Evolutionary conservation across 176 grass and related monocot species (phyloP).

Genomic region (Microstegium vimineum): DNA sequence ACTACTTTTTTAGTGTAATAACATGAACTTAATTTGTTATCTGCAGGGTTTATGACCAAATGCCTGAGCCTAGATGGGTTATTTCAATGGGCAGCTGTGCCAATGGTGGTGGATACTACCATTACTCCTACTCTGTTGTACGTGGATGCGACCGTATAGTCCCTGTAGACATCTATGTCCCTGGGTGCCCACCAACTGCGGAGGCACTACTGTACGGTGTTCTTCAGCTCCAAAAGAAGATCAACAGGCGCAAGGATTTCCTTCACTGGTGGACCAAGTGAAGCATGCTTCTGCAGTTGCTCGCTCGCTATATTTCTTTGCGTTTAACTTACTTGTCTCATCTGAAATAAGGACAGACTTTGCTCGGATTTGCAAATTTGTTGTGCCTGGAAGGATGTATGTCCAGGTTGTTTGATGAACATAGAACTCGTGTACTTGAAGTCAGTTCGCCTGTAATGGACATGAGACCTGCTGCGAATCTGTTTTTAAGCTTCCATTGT

Average conservation of each 20-base stretch:
- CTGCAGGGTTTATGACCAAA: constrained; percentile 87
- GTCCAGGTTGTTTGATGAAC: background rate
- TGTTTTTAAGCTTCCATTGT: constrained; percentile 22
- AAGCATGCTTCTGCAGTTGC: constrained; percentile 3
- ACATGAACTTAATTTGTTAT: background rate
- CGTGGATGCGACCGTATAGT: constrained; percentile 96
- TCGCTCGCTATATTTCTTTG: constrained; percentile 21
- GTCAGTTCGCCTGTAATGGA: constrained; percentile 17
- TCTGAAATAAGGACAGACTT: constrained; percentile 48
- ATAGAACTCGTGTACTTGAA: constrained; percentile 1
- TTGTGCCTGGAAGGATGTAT: constrained; percentile 33
- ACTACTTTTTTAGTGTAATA: background rate
- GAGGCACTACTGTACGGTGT: constrained; percentile 95
- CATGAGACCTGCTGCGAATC: background rate
- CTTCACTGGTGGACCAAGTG: constrained; percentile 96
- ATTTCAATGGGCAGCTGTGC: constrained; percentile 98
- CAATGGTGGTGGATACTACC: constrained; percentile 95
- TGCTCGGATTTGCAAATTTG: constrained; percentile 18
- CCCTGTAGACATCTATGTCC: constrained; percentile 87
- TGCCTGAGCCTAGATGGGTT: constrained; percentile 95
- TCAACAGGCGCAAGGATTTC: constrained; percentile 97
- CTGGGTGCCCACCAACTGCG: constrained; percentile 90
- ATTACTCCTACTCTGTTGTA: constrained; percentile 94
- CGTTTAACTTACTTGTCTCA: constrained; percentile 6
- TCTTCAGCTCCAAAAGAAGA: constrained; percentile 98